Percentiles rank a stretch among this genome's conserved stretches.
These are phyloP conservation scores for Heterobasidion irregulare DNA, from an alignment of 1,284 basidiomycete species.

Conservation along the genomic window DNA sequence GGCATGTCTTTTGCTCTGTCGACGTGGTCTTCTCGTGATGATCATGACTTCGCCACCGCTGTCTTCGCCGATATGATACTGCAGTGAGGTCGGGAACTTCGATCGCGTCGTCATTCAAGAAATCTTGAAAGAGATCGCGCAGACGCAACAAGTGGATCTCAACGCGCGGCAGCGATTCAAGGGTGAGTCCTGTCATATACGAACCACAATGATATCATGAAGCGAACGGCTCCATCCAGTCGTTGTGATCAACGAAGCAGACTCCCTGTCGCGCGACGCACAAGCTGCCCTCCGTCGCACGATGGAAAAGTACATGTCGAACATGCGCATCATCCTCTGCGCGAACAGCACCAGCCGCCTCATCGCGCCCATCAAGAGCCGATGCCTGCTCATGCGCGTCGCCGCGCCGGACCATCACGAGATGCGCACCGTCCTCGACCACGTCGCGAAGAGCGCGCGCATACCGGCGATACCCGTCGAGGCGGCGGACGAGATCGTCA, in stretches of 20 bases:
- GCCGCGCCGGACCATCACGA: constrained; percentile 80
- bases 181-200: constrained; percentile 36
- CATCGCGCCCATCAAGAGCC: constrained; percentile 94
- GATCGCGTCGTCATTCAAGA: constrained; percentile 97
- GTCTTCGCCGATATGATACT: background rate
- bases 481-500: constrained; percentile 67
- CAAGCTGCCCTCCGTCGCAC: constrained; percentile 95
- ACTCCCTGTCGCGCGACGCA: constrained; percentile 90
- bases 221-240: constrained; percentile 41
- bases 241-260: constrained; percentile 98
- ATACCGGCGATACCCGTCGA: constrained; percentile 72
- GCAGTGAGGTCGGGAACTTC: constrained; percentile 92
- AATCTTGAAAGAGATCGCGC: constrained; percentile 96
- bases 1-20: constrained; percentile 37
- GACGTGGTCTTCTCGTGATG: background rate
- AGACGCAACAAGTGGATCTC: constrained; percentile 97
- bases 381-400: constrained; percentile 90
- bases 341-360: constrained; percentile 96
- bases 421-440: constrained; percentile 76
- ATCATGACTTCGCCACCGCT: background rate
- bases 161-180: constrained; percentile 96
- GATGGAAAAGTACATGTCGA: constrained; percentile 99
- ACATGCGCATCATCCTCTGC: constrained; percentile 94
- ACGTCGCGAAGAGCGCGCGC: constrained; percentile 78
- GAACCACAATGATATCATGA: background rate